Evolutionary conservation across 768 basidiomycete species (phyloP), one percentile per base, ranked within the genome.

Genomic region (Podaxis sp.): DNA sequence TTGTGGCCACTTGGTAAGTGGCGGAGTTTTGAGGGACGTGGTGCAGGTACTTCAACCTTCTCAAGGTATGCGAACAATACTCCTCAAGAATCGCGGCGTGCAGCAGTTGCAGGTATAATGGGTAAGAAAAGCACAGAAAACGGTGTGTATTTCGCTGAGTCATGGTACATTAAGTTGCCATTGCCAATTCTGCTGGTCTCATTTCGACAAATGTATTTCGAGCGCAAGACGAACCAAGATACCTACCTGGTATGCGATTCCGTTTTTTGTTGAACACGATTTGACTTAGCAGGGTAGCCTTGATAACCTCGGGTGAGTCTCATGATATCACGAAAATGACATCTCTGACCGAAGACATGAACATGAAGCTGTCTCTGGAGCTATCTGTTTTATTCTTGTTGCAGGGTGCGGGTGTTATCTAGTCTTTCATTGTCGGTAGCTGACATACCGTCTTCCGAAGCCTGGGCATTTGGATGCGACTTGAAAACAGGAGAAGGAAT

Each of bases 181-280:
- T 82, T 62, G 81, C 80, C 22, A 82, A 82, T 65, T 76, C 77
- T 37, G 74, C 80, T 58, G 83, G 83, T 24, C 66, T 85, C 12
- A 80, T 83, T 60, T 81, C 81, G 1, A 80, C 81, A 33, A 84
- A 85, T 65, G 80, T 83, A 8, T 84, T 84, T 70, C 76, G 77
- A 57, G 78, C 80, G 10, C 69, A 81, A 67, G 82, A 83, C 63
- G 83, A 79, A 64, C 82, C 81, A 0, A 79, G 75, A 66, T 83
- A 84, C 66, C 72, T 81, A 46, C 80, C 80, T 62, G 77, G 78
- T 78, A 60, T 58, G 68, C 50, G 51, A 44, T 17, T 20, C n/a
- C 28, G 26, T 26, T 13, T 20, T 5, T 26, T 28, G 20, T 41
- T 61, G 20, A 28, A 30, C 55, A 13, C 8, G 17, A 41, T 12